phyloP scores from a whole-genome alignment of 208 protist genomes.

The Porcisia deanei region DNA sequence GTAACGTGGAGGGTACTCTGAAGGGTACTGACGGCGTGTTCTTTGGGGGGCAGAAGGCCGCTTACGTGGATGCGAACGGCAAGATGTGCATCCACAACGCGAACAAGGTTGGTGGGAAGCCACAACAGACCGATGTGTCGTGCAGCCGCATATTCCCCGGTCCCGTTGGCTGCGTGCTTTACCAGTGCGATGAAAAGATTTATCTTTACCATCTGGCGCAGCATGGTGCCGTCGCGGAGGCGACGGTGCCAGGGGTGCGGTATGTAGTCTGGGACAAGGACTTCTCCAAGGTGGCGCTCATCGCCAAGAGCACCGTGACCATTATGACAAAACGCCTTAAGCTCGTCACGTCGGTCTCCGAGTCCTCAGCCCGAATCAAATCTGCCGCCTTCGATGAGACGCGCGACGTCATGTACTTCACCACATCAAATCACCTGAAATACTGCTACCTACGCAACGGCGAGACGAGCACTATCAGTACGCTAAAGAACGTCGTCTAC shows the following conservation, averaged over 20 bases:
- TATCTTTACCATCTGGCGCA: conserved; percentile 96
- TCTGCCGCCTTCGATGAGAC: conserved; percentile 90
- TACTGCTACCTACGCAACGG: conserved; percentile 93
- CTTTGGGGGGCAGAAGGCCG: conserved; percentile 95
- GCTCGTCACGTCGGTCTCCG: conserved; percentile 88
- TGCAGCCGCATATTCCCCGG: conserved; percentile 81
- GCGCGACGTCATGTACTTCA: conserved; percentile 97
- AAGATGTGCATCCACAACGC: conserved; percentile 89
- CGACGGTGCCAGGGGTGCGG: conserved; percentile 67
- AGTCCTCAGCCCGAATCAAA: conserved; percentile 96
- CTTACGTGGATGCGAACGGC: conserved; percentile 85
- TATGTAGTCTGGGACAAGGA: conserved; percentile 96
- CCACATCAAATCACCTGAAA: conserved; percentile 98
- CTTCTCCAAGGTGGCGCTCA: conserved; percentile 90
- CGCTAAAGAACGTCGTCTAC: conserved; percentile 96
- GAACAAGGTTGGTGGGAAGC: conserved; percentile 81
- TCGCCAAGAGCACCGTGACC: conserved; percentile 90
- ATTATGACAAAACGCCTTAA: conserved; percentile 93
- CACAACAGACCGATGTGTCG: conserved; percentile 48
- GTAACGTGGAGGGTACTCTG: conserved; percentile 21
- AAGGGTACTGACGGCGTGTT: conserved; percentile 90
- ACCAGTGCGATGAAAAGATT: conserved; percentile 83
- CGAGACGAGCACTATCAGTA: conserved; percentile 97
- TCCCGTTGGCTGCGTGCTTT: conserved; percentile 77
- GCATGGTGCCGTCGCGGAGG: conserved; percentile 69